Base-by-base conservation (phyloP, 1,284 basidiomycete species). In the Ustilago loliicola region DNA sequence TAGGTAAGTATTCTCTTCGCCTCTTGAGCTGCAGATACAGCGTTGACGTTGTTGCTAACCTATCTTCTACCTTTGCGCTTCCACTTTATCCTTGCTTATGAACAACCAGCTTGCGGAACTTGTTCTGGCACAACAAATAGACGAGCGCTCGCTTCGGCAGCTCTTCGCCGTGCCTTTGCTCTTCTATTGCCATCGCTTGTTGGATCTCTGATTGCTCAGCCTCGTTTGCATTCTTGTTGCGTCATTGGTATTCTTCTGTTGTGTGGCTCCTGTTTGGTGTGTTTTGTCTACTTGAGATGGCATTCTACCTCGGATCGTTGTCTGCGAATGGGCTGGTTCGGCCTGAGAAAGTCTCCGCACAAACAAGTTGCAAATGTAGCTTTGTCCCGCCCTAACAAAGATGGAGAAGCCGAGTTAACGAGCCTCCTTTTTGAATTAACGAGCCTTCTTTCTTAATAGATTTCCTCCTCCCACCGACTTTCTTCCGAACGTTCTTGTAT, bases 111-210 rank as follows among this genome's bases (percentile, higher is more conserved):
- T 70, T 86, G 59, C 72, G 83, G 30, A 86, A 82, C 57, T 70
- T 86, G 34, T 72, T 86, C 61, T 86, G 85, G 85, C 85, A 86
- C 76, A 86, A 86, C 73, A 74, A 81, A 34, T 86, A 83, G 75
- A 57, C 32, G 9, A 8, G 3, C 15, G n/a, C 21, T 29, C 15
- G 30, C 11, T 34, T 19, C 10, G 40, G 25, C 3, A 21, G n/a
- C n/a, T 17, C 45, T 47, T 47, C 45, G 21, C n/a, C 23, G 2
- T 7, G 3, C 19, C 3, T 23, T 47, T 50, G 1, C 25, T 50
- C 27, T 50, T 19, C 36, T 21, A 11, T 23, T 21, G 42, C 17
- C n/a, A 17, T 45, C n/a, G 34, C 19, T 36, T 10, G n/a, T 5
- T 23, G 17, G 9, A 19, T 13, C 23, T 40, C 17, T 10, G 29